Conservation (phyloP, 768 basidiomycete genomes). For the Coprinellus micaceus region DNA sequence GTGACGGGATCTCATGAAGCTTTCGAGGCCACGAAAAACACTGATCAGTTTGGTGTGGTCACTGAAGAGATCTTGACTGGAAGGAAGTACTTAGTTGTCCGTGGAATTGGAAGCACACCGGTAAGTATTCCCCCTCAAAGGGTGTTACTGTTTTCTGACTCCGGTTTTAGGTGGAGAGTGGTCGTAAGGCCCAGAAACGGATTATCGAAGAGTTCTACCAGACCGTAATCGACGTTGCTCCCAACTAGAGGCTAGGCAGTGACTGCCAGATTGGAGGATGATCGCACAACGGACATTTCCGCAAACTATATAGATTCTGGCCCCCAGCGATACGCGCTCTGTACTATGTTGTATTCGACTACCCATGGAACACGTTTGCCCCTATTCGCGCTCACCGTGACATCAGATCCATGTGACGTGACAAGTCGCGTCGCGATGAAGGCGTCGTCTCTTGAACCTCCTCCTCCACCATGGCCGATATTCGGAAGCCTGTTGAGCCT, state of each 20-base stretch:
- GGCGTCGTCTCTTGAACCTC: neutral
- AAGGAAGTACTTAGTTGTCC: constrained; percentile 76
- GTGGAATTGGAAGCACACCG: constrained; percentile 59
- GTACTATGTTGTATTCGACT: too few relatives aligned
- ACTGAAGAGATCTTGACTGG: constrained; percentile 70
- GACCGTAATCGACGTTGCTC: constrained; percentile 68
- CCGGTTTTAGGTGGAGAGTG: constrained; percentile 50
- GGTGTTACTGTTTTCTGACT: neutral
- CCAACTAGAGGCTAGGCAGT: constrained; percentile 33
- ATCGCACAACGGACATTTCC: neutral
- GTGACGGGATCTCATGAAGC: constrained; percentile 65
- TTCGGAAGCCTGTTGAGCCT: constrained; percentile 41
- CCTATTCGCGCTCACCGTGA: neutral
- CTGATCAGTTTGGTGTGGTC: constrained; percentile 52
- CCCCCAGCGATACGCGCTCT: neutral
- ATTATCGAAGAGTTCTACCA: constrained; percentile 84
- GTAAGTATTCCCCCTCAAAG: constrained; percentile 29
- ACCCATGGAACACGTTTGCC: neutral
- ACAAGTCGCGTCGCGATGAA: constrained; percentile 1
- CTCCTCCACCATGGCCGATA: constrained; percentile 22
- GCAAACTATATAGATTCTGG: neutral
- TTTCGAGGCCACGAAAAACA: constrained; percentile 34
- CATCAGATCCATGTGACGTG: neutral
- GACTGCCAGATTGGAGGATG: neutral
- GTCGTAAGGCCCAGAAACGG: constrained; percentile 67